Base-by-base conservation (phyloP, 352 stramenopile genomes). In the Blastocystis sp. region DNA sequence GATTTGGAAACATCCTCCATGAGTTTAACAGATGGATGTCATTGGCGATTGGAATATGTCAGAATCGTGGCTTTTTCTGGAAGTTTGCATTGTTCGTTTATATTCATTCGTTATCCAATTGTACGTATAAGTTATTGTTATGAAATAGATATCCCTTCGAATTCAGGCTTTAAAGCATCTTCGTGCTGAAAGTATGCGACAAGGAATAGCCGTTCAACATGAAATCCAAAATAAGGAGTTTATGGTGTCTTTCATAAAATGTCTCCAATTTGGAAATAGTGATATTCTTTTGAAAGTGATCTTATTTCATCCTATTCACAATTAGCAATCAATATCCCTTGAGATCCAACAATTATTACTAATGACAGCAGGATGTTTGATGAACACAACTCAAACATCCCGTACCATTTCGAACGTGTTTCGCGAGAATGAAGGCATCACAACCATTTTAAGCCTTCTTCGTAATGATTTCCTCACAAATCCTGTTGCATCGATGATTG, bases 341-440 rank as follows among this genome's bases (percentile, higher is more conserved):
- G 71, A 83, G 27, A 83, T 65, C 7, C 46, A 63, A 29, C 71
- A 83, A 54, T 63, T 83, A 14, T 24, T 83, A 6, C 71, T 66
- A 0, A 61, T 83, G 49, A 42, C 71, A 2, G 71, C 71, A 1
- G 54, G 46, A 19, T 83, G 71, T 66, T 16, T 83, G 49, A 27
- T 83, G 42, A 83, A 83, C 35, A 24, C 49, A 19, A 83, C 71
- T n/a, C 71, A 83, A n/a, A 43, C 21, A 16, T 65, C 71, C 0
- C 49, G 27, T 9, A 11, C 19, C 3, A 42, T 83, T 35, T 65
- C 42, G n/a, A 35, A 14, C 3, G 29, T 83, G 5, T 66, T 83
- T n/a, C 71, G 71, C 49, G 54, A 61, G 0, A 83, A 19, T 56
- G 71, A 83, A 37, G 71, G 71, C 2, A 83, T 83, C n/a, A 83